Evolutionary conservation across 1,284 basidiomycete genomes (phyloP).

Genomic region (Abortiporus biennis): DNA sequence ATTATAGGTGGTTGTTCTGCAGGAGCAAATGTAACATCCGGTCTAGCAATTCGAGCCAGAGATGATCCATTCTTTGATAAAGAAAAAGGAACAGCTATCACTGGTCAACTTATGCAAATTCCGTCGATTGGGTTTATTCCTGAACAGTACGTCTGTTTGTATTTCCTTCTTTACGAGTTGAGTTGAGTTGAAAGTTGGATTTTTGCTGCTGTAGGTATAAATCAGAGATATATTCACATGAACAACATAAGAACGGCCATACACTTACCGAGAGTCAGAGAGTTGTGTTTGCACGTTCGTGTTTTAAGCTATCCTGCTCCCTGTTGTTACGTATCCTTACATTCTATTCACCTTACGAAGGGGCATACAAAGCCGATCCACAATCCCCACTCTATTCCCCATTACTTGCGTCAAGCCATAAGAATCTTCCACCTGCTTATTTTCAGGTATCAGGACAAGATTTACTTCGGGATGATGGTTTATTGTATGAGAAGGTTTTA

Average conservation of each 20-base stretch:
- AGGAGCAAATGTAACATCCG: slow-evolving; percentile 13
- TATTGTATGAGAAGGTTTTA: slow-evolving; percentile 3
- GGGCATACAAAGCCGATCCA: too few relatives aligned
- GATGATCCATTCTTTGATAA: slow-evolving; percentile 12
- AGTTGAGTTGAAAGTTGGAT: neutral
- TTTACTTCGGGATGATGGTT: slow-evolving; percentile 4
- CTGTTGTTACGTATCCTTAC: too few relatives aligned
- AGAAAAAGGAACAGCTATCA: slow-evolving; percentile 6
- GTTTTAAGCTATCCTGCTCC: too few relatives aligned
- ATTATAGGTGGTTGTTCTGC: slow-evolving; percentile 12
- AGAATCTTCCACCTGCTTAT: slow-evolving; percentile 3
- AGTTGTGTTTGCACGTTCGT: too few relatives aligned
- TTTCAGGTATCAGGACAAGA: slow-evolving; percentile 3
- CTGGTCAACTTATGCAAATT: slow-evolving; percentile 11
- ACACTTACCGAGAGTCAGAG: too few relatives aligned
- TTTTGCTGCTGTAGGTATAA: too few relatives aligned
- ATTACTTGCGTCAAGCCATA: neutral
- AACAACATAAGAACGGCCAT: slow-evolving; percentile 2
- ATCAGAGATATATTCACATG: neutral
- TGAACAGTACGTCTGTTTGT: slow-evolving; percentile 1
- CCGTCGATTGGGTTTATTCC: slow-evolving; percentile 10
- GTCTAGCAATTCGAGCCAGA: slow-evolving; percentile 8
- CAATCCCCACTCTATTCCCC: neutral
- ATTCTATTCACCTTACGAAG: too few relatives aligned
- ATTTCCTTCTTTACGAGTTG: neutral